Conservation (phyloP, 1,284 basidiomycete species). For the Tilletia horrida region DNA sequence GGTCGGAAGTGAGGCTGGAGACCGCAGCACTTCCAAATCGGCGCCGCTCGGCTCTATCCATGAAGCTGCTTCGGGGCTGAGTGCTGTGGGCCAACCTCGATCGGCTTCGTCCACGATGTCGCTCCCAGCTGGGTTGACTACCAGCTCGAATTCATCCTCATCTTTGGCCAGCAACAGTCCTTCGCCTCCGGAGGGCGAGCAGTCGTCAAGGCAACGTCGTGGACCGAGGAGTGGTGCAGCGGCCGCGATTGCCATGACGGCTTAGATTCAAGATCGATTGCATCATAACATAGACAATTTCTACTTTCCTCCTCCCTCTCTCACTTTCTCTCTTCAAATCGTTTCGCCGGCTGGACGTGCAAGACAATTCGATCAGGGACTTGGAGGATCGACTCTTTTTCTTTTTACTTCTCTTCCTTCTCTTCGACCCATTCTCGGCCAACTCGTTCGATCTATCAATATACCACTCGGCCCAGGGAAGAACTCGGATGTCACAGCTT, state of each 20-base stretch:
- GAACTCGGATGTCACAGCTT: too few relatives aligned
- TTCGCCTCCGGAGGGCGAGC: background rate
- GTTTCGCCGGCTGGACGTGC: too few relatives aligned
- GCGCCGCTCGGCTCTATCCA: background rate
- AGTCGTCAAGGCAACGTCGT: background rate
- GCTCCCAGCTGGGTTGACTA: background rate
- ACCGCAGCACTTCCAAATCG: background rate
- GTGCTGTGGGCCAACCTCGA: background rate
- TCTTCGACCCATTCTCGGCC: too few relatives aligned
- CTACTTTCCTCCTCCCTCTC: too few relatives aligned
- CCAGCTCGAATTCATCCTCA: background rate
- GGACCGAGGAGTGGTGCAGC: background rate
- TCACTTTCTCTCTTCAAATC: too few relatives aligned
- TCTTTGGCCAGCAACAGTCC: background rate
- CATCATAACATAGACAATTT: background rate
- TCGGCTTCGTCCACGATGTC: background rate
- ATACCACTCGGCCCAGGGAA: too few relatives aligned
- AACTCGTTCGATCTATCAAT: too few relatives aligned
- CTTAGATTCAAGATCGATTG: background rate
- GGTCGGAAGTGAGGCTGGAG: background rate
- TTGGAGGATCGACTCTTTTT: background rate
- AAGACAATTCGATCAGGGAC: too few relatives aligned
- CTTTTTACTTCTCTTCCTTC: background rate
- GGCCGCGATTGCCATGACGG: constrained; percentile 7
- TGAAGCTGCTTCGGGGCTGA: background rate